Evolutionary conservation across 805 yeast species (phyloP).

Genomic region (Blastobotrys mokoenaii): DNA sequence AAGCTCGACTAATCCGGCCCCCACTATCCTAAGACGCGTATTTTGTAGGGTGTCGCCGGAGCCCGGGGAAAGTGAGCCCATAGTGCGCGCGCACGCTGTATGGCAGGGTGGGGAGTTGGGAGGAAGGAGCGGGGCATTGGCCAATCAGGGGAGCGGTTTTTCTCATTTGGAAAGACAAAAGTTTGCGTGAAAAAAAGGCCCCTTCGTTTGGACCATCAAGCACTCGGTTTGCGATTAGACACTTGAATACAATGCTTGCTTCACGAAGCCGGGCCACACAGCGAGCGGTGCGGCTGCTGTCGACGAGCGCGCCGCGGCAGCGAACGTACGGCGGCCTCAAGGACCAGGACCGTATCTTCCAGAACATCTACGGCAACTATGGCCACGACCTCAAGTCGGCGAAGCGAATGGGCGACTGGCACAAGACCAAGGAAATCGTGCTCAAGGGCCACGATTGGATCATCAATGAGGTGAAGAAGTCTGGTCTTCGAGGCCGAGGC

Average conservation of each 20-base stretch:
- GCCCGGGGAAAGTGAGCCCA: too few relatives aligned
- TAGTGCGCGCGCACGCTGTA: too few relatives aligned
- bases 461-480: slow-evolving; percentile 75
- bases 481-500: slow-evolving; percentile 86
- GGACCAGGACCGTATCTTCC: slow-evolving; percentile 82
- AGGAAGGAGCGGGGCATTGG: too few relatives aligned
- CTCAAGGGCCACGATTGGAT: slow-evolving; percentile 85
- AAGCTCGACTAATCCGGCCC: too few relatives aligned
- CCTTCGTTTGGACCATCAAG: background rate
- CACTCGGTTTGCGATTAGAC: background rate
- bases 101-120: too few relatives aligned
- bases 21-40: too few relatives aligned
- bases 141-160: too few relatives aligned
- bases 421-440: slow-evolving; percentile 79
- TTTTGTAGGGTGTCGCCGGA: too few relatives aligned
- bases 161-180: too few relatives aligned
- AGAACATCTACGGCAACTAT: slow-evolving; percentile 67
- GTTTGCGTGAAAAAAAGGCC: too few relatives aligned
- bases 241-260: slow-evolving; percentile 7
- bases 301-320: background rate
- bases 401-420: slow-evolving; percentile 81
- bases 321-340: slow-evolving; percentile 56
- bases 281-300: slow-evolving; percentile 2
- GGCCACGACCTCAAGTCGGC: slow-evolving; percentile 71
- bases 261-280: background rate